Conservation (phyloP, 2,329 filamentous ascomycete genomes). For the Fusarium sp. region DNA sequence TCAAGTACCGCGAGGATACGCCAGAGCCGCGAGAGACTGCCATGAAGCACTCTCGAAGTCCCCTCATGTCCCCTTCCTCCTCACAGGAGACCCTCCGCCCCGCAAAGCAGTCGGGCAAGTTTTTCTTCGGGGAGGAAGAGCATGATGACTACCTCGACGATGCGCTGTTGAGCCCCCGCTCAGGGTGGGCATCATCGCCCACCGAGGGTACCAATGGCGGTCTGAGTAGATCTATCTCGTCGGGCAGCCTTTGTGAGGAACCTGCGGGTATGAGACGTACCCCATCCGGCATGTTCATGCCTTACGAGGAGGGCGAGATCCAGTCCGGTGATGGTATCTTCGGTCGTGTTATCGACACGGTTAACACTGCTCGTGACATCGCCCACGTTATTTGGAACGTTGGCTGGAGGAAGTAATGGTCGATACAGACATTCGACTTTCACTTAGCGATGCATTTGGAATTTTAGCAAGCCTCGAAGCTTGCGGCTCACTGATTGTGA, state of each 20-base stretch:
- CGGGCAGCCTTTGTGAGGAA: slow-evolving; percentile 61
- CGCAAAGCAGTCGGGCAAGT: slow-evolving; percentile 71
- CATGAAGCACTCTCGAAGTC: slow-evolving; percentile 69
- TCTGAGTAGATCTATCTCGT: slow-evolving; percentile 61
- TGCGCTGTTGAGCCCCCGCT: slow-evolving; percentile 43
- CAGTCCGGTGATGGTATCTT: slow-evolving; percentile 72
- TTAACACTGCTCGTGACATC: slow-evolving; percentile 77
- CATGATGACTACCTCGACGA: slow-evolving; percentile 65
- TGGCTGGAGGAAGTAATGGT: slow-evolving; percentile 67
- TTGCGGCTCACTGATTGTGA: slow-evolving; percentile 35
- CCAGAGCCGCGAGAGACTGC: slow-evolving; percentile 72
- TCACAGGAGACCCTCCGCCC: slow-evolving; percentile 86
- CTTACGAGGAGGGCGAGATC: slow-evolving; percentile 78
- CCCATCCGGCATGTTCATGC: slow-evolving; percentile 91
- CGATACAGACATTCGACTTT: slow-evolving; percentile 22
- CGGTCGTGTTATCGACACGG: slow-evolving; percentile 83
- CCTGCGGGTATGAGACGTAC: slow-evolving; percentile 78
- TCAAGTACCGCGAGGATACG: slow-evolving; percentile 84
- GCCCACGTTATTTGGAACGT: slow-evolving; percentile 79
- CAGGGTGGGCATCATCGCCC: slow-evolving; percentile 50
- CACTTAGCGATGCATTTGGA: slow-evolving; percentile 28
- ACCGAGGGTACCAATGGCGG: slow-evolving; percentile 43
- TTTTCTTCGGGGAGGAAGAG: slow-evolving; percentile 70
- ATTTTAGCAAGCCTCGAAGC: slow-evolving; percentile 33
- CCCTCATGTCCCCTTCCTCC: slow-evolving; percentile 74